These are phyloP conservation scores for Clitopilus hobsonii DNA, from an alignment of 768 basidiomycete species.

Conservation along the genomic window DNA sequence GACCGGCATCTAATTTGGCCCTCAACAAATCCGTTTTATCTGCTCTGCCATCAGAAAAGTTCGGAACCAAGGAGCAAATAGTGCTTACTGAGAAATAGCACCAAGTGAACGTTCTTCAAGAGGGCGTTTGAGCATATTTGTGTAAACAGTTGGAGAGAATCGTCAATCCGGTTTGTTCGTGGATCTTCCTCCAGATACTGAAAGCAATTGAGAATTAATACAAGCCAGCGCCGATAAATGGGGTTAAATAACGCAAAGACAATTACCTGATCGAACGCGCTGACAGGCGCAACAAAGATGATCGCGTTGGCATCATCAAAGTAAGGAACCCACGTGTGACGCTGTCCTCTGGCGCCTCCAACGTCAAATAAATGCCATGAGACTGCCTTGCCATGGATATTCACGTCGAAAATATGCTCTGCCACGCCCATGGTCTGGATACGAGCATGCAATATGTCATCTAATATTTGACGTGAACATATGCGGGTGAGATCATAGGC, in stretches of 20 bases:
- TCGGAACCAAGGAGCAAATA: not conserved
- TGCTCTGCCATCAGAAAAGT: constrained; percentile 17
- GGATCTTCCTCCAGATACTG: constrained; percentile 88
- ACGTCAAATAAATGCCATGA: constrained; percentile 75
- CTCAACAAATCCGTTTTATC: constrained; percentile 78
- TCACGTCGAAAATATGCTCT: constrained; percentile 79
- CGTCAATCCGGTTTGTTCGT: constrained; percentile 79
- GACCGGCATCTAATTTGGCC: constrained; percentile 64
- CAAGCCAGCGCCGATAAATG: constrained; percentile 2
- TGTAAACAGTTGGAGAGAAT: constrained; percentile 84
- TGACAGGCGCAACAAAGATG: constrained; percentile 76
- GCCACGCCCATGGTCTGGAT: constrained; percentile 89
- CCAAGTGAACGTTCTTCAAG: constrained; percentile 63
- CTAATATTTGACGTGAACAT: constrained; percentile 33
- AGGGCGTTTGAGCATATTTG: constrained; percentile 80
- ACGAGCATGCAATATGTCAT: constrained; percentile 85
- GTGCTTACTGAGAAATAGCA: constrained; percentile 55
- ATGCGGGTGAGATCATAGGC: constrained; percentile 15
- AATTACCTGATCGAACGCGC: constrained; percentile 71
- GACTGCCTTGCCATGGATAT: constrained; percentile 71
- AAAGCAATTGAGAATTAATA: constrained; percentile 4
- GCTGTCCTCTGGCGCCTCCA: constrained; percentile 66
- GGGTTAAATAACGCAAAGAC: not conserved
- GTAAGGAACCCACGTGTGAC: constrained; percentile 77
- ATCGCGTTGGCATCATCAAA: constrained; percentile 77